Evolutionary conservation across 2,329 filamentous ascomycete species (phyloP), one percentile per base, ranked within the genome.

Genomic region (Xylaria sp.): DNA sequence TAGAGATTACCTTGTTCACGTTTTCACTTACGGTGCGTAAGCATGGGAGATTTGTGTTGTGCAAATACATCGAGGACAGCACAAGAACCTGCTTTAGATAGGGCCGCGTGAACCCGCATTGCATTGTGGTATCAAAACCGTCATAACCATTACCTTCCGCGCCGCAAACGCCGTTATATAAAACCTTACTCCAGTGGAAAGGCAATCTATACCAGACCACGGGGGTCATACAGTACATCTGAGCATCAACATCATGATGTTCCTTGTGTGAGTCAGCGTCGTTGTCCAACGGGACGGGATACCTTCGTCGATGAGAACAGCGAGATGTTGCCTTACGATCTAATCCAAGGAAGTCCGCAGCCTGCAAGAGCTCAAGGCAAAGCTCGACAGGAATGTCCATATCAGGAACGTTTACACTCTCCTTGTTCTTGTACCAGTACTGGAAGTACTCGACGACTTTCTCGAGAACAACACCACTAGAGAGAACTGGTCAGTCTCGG

Each of bases 361-460:
- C 92, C 82, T 92, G 90, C 72, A 95, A 82, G 69, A 95, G 80
- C 82, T 94, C 92, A 52, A 95, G 84, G 75, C 92, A 94, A 59
- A 94, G 83, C 81, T 94, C 92, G 37, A 92, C 88, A 13, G 92
- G 92, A 68, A 94, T 91, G 18, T 94, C 91, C 89, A 94, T 91
- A 76, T 95, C 92, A 4, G 91, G 89, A 23, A 94, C 91, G 75
- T 94, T 90, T 74, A 91, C 89, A 73, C 84, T 84, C 73, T 93
- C 87, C 61, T 87, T 86, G 80, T 93, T 87, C 76, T 90, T 91
- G 81, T 94, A 90, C 84, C 92, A 92, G 83, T 94, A 94, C 78
- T 94, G 92, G 71, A 94, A 90, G 81, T 94, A 95, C 81, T 94
- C 91, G 79, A 90, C 92, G 39, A 94, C 90, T 78, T 93, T 94